A percentile compares a stretch with the other conserved stretches of the same genome.
These are phyloP conservation scores for Crithidia brevicula DNA, from an alignment of 208 protist species.

Conservation along the genomic window DNA sequence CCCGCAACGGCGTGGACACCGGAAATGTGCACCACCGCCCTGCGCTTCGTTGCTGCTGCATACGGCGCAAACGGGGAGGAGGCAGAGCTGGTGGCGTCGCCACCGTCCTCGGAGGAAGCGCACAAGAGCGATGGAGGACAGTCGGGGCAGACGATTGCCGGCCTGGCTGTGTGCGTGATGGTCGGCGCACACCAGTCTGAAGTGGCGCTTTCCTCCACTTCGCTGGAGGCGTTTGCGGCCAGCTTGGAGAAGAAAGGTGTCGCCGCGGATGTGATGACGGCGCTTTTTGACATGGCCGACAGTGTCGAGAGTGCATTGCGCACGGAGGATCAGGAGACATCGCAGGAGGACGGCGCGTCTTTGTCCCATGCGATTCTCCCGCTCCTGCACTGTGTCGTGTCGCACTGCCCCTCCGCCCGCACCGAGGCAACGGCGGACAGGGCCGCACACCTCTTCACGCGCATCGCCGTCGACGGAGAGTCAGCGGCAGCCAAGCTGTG, in stretches of 20 bases:
- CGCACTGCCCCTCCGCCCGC: conserved; percentile 9
- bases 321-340: background rate
- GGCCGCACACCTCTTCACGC: conserved; percentile 6
- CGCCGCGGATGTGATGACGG: background rate
- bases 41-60: conserved; percentile 19
- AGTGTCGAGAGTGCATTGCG: background rate
- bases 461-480: background rate
- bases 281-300: conserved; percentile 15
- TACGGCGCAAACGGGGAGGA: background rate
- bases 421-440: conserved; percentile 7
- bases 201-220: background rate
- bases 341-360: background rate
- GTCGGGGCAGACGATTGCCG: background rate
- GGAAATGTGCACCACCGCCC: conserved; percentile 16
- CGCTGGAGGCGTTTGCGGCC: conserved; percentile 8
- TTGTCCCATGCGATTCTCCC: conserved; percentile 2
- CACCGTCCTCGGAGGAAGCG: background rate
- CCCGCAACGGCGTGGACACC: conserved; percentile 18
- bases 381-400: conserved; percentile 17
- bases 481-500: background rate
- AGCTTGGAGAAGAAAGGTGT: conserved; percentile 4
- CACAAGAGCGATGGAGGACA: background rate
- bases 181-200: conserved; percentile 13
- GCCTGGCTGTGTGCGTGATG: conserved; percentile 10
- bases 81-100: background rate